These are phyloP conservation scores for Cladorrhinum samala DNA, from an alignment of 495 filamentous ascomycete genomes.

Conservation along the genomic window DNA sequence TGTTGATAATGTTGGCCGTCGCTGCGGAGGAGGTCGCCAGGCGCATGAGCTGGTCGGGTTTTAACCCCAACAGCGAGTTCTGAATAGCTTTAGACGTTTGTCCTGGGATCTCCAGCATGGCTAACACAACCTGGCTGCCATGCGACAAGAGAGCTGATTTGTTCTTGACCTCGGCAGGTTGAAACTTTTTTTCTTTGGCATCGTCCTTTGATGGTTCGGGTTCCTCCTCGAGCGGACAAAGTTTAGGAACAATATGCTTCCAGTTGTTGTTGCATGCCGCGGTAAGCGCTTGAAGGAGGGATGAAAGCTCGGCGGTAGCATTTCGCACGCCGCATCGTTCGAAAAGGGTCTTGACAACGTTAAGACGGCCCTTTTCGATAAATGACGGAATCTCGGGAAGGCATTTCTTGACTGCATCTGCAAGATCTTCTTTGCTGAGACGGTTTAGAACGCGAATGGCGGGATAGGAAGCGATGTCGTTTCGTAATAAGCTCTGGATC, in stretches of 20 bases:
- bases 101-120: constrained; percentile 39
- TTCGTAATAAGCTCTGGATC: constrained; percentile 71
- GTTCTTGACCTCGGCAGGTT: constrained; percentile 30
- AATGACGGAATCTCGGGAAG: constrained; percentile 62
- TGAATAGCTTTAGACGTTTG: constrained; percentile 36
- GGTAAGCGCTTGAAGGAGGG: constrained; percentile 56
- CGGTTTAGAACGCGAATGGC: constrained; percentile 73
- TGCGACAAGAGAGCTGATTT: constrained; percentile 39
- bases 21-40: constrained; percentile 33
- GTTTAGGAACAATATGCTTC: constrained; percentile 47
- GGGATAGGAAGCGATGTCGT: constrained; percentile 83
- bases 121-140: constrained; percentile 36
- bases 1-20: constrained; percentile 60
- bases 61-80: constrained; percentile 33
- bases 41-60: constrained; percentile 29
- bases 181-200: constrained; percentile 19
- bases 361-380: constrained; percentile 65
- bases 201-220: constrained; percentile 27
- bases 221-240: constrained; percentile 45
- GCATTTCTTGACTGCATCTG: constrained; percentile 59
- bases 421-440: constrained; percentile 75
- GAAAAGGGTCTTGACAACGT: constrained; percentile 72
- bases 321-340: constrained; percentile 69
- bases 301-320: constrained; percentile 49
- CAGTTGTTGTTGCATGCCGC: constrained; percentile 52